Base-by-base conservation (phyloP, 2,329 filamentous ascomycete genomes). In the Curvularia verruculosa region DNA sequence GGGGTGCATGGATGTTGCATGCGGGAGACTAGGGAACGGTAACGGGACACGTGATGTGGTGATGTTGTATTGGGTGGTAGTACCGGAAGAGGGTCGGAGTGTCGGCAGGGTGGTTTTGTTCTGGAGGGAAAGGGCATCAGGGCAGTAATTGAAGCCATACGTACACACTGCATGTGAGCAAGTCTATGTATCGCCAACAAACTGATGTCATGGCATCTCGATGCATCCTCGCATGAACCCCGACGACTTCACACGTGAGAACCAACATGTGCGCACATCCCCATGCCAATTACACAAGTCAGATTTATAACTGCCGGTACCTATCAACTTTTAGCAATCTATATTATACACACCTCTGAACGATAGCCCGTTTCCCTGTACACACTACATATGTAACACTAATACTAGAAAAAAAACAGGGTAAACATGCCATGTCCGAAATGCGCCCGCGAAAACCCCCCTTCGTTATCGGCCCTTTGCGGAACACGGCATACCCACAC, bases 241-340 rank as follows among this genome's bases (percentile, higher is more conserved):
- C 13, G 13, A 28, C 26, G 26, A 34, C 4, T 2, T 10, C 28
- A 29, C 40, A 43, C 40, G 40, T 43, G 40, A 43, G 23, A 48
- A 48, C 45, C 28, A n/a, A n/a, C n/a, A 36, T 9, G 19, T 29
- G 40, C 10, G 29, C 44, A 41, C 18, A 49, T 29, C 36, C 26
- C 24, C 7, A 39, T 15, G 3, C 34, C 46, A 49, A 39, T 39
- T n/a, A 49, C 5, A 19, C 26, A 44, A 26, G 15, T 5, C 21
- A 28, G 15, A 8, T 49, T n/a, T 21, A 8, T n/a, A 7, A 19
- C 39, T 28, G n/a, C 34, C 46, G n/a, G 34, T 13, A 39, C 34
- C 21, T n/a, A 49, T 39, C 13, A 26, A 15, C n/a, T 24, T 45
- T 49, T 39, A 49, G 26, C 23, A 49, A 49, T 49, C 23, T 21